Conservation (phyloP, 225 moss, liverwort and hornwort species). For the Physcomitrium patens region DNA sequence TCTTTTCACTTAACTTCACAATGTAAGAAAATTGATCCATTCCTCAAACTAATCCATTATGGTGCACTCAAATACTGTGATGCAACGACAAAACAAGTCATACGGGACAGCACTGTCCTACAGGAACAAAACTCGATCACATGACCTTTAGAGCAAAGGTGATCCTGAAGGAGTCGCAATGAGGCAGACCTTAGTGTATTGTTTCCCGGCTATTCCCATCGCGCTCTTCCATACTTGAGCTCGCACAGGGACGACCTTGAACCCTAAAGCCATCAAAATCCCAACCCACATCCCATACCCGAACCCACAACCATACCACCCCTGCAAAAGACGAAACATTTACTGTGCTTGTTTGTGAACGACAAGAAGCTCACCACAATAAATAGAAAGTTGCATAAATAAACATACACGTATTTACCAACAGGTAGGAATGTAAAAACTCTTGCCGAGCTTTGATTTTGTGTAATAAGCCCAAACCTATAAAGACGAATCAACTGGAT, state of each 20-base stretch:
- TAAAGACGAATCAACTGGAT: background rate
- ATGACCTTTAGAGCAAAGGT: too few species aligned
- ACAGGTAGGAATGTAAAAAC: too few species aligned
- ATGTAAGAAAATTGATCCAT: too few species aligned
- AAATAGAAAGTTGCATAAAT: too few species aligned
- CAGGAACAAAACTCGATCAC: too few species aligned
- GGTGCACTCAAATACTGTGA: too few species aligned
- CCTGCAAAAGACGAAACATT: constrained; percentile 53
- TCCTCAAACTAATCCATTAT: too few species aligned
- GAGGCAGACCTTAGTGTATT: constrained; percentile 72
- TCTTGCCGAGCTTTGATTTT: background rate
- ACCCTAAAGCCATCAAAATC: constrained; percentile 83
- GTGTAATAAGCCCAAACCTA: background rate
- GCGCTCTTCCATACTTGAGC: constrained; percentile 87
- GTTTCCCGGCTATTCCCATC: constrained; percentile 81
- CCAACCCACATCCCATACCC: constrained; percentile 98
- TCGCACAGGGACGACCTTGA: constrained; percentile 86
- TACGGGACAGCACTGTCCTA: too few species aligned
- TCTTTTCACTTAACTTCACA: too few species aligned
- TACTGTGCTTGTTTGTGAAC: constrained; percentile 1
- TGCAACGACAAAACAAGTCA: too few species aligned
- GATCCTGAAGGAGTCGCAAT: too few species aligned
- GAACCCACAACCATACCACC: constrained; percentile 94
- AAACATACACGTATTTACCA: too few species aligned
- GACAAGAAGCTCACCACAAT: constrained; percentile 3